Conservation (phyloP, 1,284 basidiomycete species). For the Trichosporon asahii region DNA sequence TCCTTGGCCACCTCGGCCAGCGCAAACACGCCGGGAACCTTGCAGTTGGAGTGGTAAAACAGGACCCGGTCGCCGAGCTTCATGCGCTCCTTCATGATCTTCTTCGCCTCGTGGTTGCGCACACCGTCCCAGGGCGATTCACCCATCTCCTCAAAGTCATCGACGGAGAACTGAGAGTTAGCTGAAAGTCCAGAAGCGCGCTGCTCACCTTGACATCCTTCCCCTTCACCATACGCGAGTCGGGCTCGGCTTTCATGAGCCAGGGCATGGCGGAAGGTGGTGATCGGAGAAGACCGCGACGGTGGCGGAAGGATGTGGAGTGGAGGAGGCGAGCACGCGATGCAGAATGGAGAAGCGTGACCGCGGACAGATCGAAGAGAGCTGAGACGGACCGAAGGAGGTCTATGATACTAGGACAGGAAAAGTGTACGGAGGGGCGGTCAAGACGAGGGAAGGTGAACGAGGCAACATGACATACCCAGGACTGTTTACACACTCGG, state of each 20-base stretch:
- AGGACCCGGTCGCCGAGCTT: slow-evolving; percentile 65
- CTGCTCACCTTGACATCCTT: slow-evolving; percentile 91
- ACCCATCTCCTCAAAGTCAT: slow-evolving; percentile 71
- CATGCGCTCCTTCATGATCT: slow-evolving; percentile 85
- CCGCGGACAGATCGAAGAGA: too few species aligned
- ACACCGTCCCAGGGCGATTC: slow-evolving; percentile 80
- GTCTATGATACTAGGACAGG: too few species aligned
- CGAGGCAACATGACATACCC: neutral
- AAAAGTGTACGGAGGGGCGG: too few species aligned
- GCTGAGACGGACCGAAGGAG: too few species aligned
- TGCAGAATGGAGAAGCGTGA: neutral
- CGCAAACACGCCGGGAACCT: slow-evolving; percentile 78
- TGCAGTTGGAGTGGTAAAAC: slow-evolving; percentile 89
- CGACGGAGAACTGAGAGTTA: slow-evolving; percentile 74
- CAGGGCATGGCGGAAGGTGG: slow-evolving; percentile 54
- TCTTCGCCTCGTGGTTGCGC: slow-evolving; percentile 84
- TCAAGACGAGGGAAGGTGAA: neutral
- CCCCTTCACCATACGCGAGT: slow-evolving; percentile 79
- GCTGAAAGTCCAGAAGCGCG: slow-evolving; percentile 22
- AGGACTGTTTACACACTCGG: neutral
- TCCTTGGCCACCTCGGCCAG: slow-evolving; percentile 78
- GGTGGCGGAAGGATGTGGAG: too few species aligned
- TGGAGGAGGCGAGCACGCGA: neutral
- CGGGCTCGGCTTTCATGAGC: slow-evolving; percentile 90
- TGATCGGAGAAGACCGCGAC: neutral